Conservation (phyloP, 2,329 filamentous ascomycete genomes). For the Phyllachora maydis region DNA sequence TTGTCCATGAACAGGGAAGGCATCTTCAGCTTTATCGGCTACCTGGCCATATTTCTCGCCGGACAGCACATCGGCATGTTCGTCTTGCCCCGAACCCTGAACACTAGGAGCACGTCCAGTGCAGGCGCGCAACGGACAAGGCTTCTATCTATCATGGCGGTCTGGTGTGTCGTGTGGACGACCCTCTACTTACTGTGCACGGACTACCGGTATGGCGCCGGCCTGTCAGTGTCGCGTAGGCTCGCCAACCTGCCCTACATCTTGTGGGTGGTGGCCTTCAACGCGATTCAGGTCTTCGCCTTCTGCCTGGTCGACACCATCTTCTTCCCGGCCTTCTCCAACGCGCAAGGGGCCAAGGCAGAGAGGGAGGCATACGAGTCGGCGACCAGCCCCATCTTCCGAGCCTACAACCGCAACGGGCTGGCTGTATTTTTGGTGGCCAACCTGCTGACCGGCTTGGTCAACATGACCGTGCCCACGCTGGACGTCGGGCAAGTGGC, state of each 20-base stretch:
- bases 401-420: conserved; percentile 76
- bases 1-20: conserved; percentile 87
- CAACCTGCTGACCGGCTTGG: conserved; percentile 71
- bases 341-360: conserved; percentile 25
- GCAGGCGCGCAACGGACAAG: conserved; percentile 26
- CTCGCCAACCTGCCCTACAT: conserved; percentile 88
- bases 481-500: conserved; percentile 42
- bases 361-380: conserved; percentile 44
- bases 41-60: conserved; percentile 82
- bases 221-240: conserved; percentile 63
- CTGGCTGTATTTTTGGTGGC: conserved; percentile 69
- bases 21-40: conserved; percentile 85
- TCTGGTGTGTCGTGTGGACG: conserved; percentile 48
- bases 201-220: conserved; percentile 47
- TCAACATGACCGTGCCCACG: conserved; percentile 76
- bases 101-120: conserved; percentile 17
- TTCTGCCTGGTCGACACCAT: conserved; percentile 62
- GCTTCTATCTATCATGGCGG: conserved; percentile 40
- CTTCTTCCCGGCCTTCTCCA: conserved; percentile 56
- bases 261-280: conserved; percentile 83
- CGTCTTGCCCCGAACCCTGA: conserved; percentile 43
- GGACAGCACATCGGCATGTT: conserved; percentile 70
- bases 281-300: conserved; percentile 58
- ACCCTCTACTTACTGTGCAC: conserved; percentile 50
- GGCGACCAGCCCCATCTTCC: conserved; percentile 64